Conservation (phyloP, 257 asterid species). For the Nicotiana tabacum region DNA sequence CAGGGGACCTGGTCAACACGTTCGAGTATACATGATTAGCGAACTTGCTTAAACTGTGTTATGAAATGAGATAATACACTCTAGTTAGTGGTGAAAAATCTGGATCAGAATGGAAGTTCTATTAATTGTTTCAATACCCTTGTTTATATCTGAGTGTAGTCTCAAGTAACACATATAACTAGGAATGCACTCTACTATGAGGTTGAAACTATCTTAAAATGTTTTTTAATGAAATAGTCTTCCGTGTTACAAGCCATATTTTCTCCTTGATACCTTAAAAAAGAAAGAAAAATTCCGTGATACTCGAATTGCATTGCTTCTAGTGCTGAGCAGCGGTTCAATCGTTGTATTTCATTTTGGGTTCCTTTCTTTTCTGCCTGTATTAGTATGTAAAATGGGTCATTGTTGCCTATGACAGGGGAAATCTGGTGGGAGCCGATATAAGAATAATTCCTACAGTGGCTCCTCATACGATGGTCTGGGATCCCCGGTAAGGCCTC, state of each 20-base stretch:
- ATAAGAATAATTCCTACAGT: slow-evolving; percentile 30
- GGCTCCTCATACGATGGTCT: slow-evolving; percentile 48
- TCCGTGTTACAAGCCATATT: not conserved
- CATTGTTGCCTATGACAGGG: slow-evolving; percentile 48
- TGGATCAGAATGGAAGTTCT: not conserved
- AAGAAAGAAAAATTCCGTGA: not conserved
- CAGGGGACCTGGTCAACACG: not conserved
- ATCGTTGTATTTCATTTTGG: not conserved
- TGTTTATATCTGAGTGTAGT: not conserved
- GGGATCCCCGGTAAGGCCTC: slow-evolving; percentile 64
- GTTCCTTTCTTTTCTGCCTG: slow-evolving; percentile 10
- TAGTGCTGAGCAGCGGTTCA: not conserved
- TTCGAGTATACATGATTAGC: not conserved
- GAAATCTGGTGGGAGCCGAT: slow-evolving; percentile 61
- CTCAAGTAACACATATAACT: not conserved
- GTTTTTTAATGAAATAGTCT: not conserved
- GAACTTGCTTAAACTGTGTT: not conserved
- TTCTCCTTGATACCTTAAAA: not conserved
- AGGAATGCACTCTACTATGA: not conserved
- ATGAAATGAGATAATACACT: not conserved
- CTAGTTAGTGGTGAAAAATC: not conserved
- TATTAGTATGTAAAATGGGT: not conserved
- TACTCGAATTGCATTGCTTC: slow-evolving; percentile 7
- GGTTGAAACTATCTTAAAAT: not conserved
- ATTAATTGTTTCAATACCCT: not conserved